A percentile compares a stretch with the other conserved stretches of the same genome.
Evolutionary conservation across 768 basidiomycete genomes (phyloP).

Genomic region (Chlorophyllum brunneum): DNA sequence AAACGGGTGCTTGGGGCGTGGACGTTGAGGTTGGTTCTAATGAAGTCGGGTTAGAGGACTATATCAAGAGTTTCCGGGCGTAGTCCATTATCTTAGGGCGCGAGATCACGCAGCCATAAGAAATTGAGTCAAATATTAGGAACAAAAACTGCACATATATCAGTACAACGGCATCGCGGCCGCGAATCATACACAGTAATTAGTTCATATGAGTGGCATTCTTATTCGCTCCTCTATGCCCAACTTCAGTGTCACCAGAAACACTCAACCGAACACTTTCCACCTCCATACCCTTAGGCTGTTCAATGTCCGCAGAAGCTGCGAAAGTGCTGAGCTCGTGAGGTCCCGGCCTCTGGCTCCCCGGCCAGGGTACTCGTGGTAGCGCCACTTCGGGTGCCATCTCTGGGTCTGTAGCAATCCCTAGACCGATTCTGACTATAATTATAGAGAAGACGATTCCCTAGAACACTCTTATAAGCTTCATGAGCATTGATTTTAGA

Average conservation of each 20-base stretch:
- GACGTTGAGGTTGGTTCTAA: neutral
- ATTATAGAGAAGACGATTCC: neutral
- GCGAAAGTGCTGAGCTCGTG: neutral
- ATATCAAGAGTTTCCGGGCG: constrained; percentile 4
- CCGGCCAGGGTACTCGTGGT: neutral
- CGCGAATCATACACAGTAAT: no score
- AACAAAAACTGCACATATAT: neutral
- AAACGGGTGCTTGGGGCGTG: constrained; percentile 8
- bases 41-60: constrained; percentile 3
- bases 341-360: neutral
- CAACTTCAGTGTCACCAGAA: no score
- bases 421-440: neutral
- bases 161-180: no score
- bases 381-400: neutral
- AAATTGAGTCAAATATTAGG: neutral
- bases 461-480: no score
- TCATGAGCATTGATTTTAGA: no score
- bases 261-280: no score
- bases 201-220: no score
- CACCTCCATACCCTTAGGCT: no score
- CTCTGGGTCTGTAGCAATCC: neutral
- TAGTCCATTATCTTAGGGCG: no score
- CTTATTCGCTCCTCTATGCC: no score
- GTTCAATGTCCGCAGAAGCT: no score
- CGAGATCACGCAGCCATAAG: neutral